Conservation (phyloP, 768 basidiomycete genomes). For the Hebeloma cylindrosporum region DNA sequence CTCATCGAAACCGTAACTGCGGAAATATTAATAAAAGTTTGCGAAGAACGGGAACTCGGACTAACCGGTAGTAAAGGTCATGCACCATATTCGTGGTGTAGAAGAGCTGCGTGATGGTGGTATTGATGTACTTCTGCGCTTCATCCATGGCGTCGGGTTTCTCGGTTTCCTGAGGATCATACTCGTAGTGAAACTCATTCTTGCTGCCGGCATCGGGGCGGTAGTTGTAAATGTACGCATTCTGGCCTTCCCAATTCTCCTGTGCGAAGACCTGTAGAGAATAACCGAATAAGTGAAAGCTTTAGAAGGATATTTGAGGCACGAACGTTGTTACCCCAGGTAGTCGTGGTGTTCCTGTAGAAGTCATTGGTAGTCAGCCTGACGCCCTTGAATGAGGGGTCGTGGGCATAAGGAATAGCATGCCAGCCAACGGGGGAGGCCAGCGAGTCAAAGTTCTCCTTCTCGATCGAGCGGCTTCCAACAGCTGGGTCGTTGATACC, state of each 20-base stretch:
- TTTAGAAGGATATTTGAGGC: background rate
- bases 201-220: constrained; percentile 67
- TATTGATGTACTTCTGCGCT: constrained; percentile 83
- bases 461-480: constrained; percentile 57
- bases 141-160: constrained; percentile 59
- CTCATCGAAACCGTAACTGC: constrained; percentile 90
- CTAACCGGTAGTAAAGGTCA: constrained; percentile 74
- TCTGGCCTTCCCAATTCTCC: constrained; percentile 86
- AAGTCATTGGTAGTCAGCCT: constrained; percentile 29
- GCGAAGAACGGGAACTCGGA: background rate
- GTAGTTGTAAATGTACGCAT: constrained; percentile 66
- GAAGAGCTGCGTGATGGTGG: constrained; percentile 86
- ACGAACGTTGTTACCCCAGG: constrained; percentile 81
- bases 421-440: constrained; percentile 96
- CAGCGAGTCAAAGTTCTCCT: constrained; percentile 70
- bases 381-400: constrained; percentile 49
- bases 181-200: constrained; percentile 69
- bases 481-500: constrained; percentile 83
- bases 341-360: constrained; percentile 73
- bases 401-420: constrained; percentile 66
- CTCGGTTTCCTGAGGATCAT: constrained; percentile 64
- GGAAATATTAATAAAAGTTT: constrained; percentile 10
- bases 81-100: constrained; percentile 83
- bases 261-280: constrained; percentile 79
- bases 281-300: background rate